Conservation (phyloP, 176 grass and related monocot genomes). For the Zea mays region DNA sequence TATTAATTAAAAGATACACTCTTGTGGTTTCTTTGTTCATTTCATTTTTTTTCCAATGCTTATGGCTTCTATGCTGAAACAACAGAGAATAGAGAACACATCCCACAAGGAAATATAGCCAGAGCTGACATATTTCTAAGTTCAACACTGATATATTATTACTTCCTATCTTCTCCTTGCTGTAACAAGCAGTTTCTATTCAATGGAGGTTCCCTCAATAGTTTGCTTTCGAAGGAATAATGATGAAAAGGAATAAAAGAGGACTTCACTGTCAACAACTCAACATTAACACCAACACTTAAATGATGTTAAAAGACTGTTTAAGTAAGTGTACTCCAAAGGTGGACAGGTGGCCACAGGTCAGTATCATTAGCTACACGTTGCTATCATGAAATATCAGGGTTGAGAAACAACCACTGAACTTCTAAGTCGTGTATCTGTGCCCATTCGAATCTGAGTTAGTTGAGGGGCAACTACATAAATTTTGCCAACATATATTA, state of each 20-base stretch:
- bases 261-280: constrained; percentile 32
- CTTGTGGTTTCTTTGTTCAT: constrained; percentile 14
- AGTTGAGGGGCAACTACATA: background rate
- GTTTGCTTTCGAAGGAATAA: constrained; percentile 34
- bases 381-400: constrained; percentile 28
- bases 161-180: constrained; percentile 1
- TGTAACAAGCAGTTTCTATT: constrained; percentile 1
- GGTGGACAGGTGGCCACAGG: constrained; percentile 32
- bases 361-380: constrained; percentile 32
- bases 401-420: background rate
- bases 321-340: background rate
- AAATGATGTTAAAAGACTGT: constrained; percentile 35
- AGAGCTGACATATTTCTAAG: constrained; percentile 28
- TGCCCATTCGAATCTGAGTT: background rate
- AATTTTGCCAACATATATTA: background rate
- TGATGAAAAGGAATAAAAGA: background rate
- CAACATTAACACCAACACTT: constrained; percentile 29
- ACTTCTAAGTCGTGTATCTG: background rate
- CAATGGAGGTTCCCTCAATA: background rate
- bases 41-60: background rate
- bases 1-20: no score
- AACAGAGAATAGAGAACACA: constrained; percentile 4
- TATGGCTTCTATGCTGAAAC: constrained; percentile 19
- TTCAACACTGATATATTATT: constrained; percentile 7
- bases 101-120: constrained; percentile 4